Base-by-base conservation (phyloP, 768 basidiomycete genomes). In the Hemileccinum rubropunctum region DNA sequence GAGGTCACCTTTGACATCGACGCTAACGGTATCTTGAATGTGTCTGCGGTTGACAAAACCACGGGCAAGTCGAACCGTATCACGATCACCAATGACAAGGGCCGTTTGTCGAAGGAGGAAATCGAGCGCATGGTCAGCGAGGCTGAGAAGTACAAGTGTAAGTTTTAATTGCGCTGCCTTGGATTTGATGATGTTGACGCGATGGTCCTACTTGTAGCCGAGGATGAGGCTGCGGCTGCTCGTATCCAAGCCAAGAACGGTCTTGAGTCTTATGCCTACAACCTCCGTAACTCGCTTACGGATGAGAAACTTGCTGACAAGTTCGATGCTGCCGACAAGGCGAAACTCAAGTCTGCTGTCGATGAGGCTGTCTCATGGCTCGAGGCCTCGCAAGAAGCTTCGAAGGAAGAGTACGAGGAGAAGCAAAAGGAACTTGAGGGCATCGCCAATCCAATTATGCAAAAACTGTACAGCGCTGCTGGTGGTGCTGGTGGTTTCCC, bases 1-100 rank as follows among this genome's bases (percentile, higher is more conserved):
- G 95, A 98, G 71, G 95, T 98, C 64, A 95, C 92, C 38, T 98
- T 98, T 72, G 95, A 98, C 64, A 93, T 98, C 55, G 95, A 98
- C 63, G 93, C 94, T 56, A 95, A 95, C 72, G 91, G 92, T 76
- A 93, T 95, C 66, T 70, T 95, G 66, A 97, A 95, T 72, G 95
- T 98, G 58, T 91, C 91, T 38, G 95, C 95, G 4, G 76, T 86
- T 36, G 94, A 98, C 75, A 97, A 95, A 80, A 95, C 92, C 11
- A 97, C 95, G 48, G 95, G 95, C 60, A 97, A 98, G 76, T 92
- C 90, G 48, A 91, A 85, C 71, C 87, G 89, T 54, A 92, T 92
- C 67, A 94, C 91, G 53, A 94, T 94, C 73, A 93, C 88, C 61
- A 93, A 93, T 70, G 94, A 97, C 78, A 95, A 98, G 77, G 93